Evolutionary conservation across 805 yeast species (phyloP).

Genomic region (Metschnikowia gelsemii): DNA sequence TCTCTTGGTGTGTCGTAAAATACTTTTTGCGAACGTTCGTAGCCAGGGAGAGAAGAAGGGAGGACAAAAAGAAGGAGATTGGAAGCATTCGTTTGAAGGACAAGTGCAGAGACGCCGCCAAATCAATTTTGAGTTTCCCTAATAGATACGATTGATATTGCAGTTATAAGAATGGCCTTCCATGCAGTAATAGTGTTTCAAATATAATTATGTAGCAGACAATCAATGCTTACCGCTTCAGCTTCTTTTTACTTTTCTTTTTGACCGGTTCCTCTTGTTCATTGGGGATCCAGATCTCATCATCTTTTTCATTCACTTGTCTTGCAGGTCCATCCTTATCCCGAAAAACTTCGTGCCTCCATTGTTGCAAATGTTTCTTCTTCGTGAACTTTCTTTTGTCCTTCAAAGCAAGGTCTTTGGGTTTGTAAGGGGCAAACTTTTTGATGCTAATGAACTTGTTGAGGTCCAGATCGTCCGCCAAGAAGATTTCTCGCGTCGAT

Average conservation of each 20-base stretch:
- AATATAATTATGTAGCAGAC: no score
- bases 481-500: constrained; percentile 76
- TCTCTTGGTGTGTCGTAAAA: constrained; percentile 26
- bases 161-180: no score
- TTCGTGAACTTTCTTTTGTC: constrained; percentile 85
- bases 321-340: constrained; percentile 50
- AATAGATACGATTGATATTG: constrained; percentile 16
- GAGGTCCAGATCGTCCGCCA: constrained; percentile 84
- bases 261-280: constrained; percentile 19
- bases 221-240: background rate
- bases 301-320: constrained; percentile 35
- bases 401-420: constrained; percentile 64
- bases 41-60: constrained; percentile 10
- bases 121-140: constrained; percentile 40
- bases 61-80: constrained; percentile 22
- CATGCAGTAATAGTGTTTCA: no score
- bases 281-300: constrained; percentile 39
- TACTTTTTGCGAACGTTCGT: constrained; percentile 23
- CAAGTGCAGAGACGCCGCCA: constrained; percentile 33
- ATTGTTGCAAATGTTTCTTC: constrained; percentile 76
- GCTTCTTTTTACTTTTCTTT: constrained; percentile 9
- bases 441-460: constrained; percentile 85
- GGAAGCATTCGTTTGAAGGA: constrained; percentile 25
- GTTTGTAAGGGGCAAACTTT: constrained; percentile 90
- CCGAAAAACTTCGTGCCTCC: constrained; percentile 84